phyloP scores from a whole-genome alignment of 169 alveolate genomes.

The Eimeria brunetti region DNA sequence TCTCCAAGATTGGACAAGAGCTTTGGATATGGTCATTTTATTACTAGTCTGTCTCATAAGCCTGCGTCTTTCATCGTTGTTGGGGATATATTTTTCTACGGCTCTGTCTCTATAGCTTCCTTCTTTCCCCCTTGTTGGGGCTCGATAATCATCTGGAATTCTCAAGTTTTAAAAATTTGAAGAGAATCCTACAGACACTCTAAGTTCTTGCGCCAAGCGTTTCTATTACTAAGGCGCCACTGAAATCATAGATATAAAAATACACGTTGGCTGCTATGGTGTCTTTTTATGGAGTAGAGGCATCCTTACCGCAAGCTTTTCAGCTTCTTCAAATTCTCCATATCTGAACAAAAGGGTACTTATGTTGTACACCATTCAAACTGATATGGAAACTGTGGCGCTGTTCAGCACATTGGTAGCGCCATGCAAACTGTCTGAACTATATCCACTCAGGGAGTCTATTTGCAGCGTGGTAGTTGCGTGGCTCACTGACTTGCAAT shows the following conservation, averaged over 20 bases:
- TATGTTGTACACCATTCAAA: background rate
- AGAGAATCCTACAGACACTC: background rate
- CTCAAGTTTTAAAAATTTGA: background rate
- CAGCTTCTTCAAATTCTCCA: constrained; percentile 20
- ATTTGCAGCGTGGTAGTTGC: background rate
- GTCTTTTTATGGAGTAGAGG: background rate
- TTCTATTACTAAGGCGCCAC: background rate
- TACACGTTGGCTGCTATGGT: background rate
- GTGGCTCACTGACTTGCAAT: constrained; percentile 40
- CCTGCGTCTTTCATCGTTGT: too few species aligned
- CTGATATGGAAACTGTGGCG: background rate
- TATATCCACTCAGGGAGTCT: background rate
- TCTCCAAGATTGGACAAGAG: background rate
- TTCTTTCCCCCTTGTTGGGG: background rate
- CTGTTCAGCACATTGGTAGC: background rate
- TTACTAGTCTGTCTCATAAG: too few species aligned
- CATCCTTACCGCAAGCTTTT: constrained; percentile 7
- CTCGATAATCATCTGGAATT: background rate
- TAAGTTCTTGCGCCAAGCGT: background rate
- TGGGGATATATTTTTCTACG: background rate
- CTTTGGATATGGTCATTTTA: background rate
- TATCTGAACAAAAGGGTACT: constrained; percentile 9
- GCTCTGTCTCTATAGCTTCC: background rate
- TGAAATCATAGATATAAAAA: background rate
- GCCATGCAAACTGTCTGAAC: background rate